Evolutionary conservation across 2,329 filamentous ascomycete genomes (phyloP).

Genomic region (Colletotrichum coccodes): DNA sequence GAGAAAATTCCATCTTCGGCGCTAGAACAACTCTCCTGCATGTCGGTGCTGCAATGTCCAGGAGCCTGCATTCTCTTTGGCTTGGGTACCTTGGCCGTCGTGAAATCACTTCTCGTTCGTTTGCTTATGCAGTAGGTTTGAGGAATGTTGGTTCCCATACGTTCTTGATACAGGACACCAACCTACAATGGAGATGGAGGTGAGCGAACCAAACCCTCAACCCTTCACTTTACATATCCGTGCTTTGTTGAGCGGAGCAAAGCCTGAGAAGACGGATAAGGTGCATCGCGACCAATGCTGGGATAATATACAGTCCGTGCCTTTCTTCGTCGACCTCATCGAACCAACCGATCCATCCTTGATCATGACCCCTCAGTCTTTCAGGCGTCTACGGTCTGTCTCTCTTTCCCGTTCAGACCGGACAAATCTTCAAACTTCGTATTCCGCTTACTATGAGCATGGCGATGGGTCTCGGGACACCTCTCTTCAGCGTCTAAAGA

Average conservation of each 20-base stretch:
- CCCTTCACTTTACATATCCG: not conserved
- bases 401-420: not conserved
- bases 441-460: not conserved
- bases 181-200: not conserved
- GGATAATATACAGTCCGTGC: not conserved
- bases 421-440: not conserved
- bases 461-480: not conserved
- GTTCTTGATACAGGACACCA: not conserved
- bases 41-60: not conserved
- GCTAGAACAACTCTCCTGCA: slow-evolving; percentile 29
- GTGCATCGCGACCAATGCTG: not conserved
- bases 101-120: not conserved
- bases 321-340: not conserved
- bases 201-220: not conserved
- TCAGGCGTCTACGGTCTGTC: not conserved
- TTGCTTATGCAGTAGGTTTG: not conserved
- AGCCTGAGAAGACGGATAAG: not conserved
- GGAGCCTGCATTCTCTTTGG: not conserved
- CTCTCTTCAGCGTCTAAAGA: not conserved
- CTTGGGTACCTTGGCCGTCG: not conserved
- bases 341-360: not conserved
- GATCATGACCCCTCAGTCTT: not conserved
- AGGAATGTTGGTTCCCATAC: not conserved
- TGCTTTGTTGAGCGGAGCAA: not conserved
- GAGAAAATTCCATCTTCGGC: slow-evolving; percentile 28